phyloP scores from a whole-genome alignment of 345 rosid species.

The Rhodamnia rubescens region DNA sequence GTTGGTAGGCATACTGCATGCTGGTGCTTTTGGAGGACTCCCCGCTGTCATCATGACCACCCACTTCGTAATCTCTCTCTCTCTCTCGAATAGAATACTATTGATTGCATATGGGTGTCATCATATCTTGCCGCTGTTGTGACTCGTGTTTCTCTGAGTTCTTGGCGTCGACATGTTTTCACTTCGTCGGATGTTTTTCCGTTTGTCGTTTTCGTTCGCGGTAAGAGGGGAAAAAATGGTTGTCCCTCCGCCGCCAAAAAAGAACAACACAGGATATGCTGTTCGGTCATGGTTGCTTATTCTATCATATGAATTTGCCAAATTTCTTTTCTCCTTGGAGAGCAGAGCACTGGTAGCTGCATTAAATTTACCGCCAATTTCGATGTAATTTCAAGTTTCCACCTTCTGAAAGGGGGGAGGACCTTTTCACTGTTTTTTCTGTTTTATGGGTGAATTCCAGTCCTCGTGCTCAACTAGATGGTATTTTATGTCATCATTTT shows the following conservation, averaged over 20 bases:
- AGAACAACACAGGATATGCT: background rate
- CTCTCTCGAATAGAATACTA: background rate
- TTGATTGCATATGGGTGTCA: background rate
- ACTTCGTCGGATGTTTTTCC: background rate
- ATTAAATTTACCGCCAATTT: background rate
- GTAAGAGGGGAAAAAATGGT: background rate
- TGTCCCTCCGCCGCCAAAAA: background rate
- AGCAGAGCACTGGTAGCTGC: background rate
- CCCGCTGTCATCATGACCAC: constrained; percentile 1
- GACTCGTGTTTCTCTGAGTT: background rate
- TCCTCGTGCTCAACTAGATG: background rate
- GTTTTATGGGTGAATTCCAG: background rate
- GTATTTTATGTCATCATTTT: background rate
- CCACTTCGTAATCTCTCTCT: background rate
- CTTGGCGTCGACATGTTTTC: background rate
- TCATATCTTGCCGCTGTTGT: background rate
- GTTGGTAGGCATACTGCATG: background rate
- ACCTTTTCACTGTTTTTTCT: background rate
- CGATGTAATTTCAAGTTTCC: background rate
- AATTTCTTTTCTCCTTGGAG: background rate
- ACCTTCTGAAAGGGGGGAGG: background rate
- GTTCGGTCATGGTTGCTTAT: background rate
- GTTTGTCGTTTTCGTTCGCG: background rate
- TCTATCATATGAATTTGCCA: background rate
- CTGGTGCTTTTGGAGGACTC: background rate